Evolutionary conservation across 1,139 yeast genomes (phyloP).

Genomic region (Tardiomyces depauwii): DNA sequence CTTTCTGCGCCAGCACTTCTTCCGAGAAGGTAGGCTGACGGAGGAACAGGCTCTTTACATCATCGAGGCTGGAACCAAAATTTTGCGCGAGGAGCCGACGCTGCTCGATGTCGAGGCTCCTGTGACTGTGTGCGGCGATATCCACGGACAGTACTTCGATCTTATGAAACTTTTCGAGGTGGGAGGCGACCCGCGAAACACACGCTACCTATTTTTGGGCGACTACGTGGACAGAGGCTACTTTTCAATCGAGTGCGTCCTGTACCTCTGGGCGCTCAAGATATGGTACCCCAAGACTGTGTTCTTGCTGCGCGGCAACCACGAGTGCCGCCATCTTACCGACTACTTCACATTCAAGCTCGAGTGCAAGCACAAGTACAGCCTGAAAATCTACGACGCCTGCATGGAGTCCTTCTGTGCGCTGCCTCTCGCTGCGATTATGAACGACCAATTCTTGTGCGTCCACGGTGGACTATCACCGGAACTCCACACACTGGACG

Average conservation of each 20-base stretch:
- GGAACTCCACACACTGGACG: conserved; percentile 60
- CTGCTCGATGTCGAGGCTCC: conserved; percentile 81
- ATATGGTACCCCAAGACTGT: conserved; percentile 66
- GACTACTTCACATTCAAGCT: conserved; percentile 88
- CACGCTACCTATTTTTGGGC: conserved; percentile 79
- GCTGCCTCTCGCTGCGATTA: conserved; percentile 83
- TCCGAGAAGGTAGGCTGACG: conserved; percentile 67
- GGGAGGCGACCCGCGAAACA: conserved; percentile 75
- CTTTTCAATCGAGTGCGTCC: conserved; percentile 78
- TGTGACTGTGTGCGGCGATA: conserved; percentile 91
- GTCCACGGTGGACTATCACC: conserved; percentile 98
- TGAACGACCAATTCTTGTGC: conserved; percentile 92
- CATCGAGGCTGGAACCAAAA: conserved; percentile 52
- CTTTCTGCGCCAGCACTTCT: conserved; percentile 64
- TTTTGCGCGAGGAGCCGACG: conserved; percentile 67
- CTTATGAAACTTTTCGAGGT: conserved; percentile 86
- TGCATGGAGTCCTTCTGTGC: conserved; percentile 76
- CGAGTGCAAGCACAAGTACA: conserved; percentile 85
- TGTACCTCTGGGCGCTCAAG: conserved; percentile 73
- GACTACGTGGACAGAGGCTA: conserved; percentile 96
- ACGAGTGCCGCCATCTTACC: conserved; percentile 89
- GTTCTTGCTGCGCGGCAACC: conserved; percentile 87
- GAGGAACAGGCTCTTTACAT: conserved; percentile 66
- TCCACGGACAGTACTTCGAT: conserved; percentile 93
- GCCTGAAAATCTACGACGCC: conserved; percentile 54